Conservation (phyloP, 495 filamentous ascomycete genomes). For the Penicillium fimorum region DNA sequence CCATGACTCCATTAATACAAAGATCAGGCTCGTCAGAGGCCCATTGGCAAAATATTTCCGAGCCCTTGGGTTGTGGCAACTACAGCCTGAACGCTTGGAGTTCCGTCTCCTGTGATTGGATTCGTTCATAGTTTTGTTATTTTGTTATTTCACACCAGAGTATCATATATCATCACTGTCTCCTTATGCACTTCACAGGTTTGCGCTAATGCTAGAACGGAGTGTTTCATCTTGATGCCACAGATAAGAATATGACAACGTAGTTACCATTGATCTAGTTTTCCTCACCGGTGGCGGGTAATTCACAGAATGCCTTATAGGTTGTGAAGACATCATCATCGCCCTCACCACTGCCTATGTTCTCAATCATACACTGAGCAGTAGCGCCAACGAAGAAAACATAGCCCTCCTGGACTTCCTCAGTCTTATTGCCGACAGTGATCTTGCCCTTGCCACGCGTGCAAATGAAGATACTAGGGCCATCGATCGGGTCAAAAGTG, state of each 20-base stretch:
- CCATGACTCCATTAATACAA: neutral
- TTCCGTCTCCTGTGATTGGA: neutral
- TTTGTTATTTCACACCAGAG: neutral
- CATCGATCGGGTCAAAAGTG: constrained; percentile 80
- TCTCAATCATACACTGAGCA: constrained; percentile 78
- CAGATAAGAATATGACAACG: constrained; percentile 23
- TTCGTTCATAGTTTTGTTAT: neutral
- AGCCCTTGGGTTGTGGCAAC: neutral
- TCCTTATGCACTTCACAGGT: constrained; percentile 20
- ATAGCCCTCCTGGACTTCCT: constrained; percentile 73
- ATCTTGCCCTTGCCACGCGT: constrained; percentile 79
- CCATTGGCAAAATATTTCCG: neutral
- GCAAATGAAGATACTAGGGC: constrained; percentile 90
- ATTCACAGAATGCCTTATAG: constrained; percentile 94
- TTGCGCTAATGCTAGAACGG: constrained; percentile 19
- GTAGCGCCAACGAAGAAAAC: constrained; percentile 94
- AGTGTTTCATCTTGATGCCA: constrained; percentile 15
- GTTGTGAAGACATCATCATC: constrained; percentile 70
- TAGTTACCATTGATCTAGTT: constrained; percentile 41
- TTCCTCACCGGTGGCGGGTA: constrained; percentile 54
- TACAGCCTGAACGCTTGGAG: neutral
- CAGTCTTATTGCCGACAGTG: constrained; percentile 71
- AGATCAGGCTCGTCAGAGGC: neutral
- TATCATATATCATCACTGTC: neutral
- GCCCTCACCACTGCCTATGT: constrained; percentile 42